These are phyloP conservation scores for Rhizophora mangle DNA, from an alignment of 345 rosid species.

Conservation along the genomic window DNA sequence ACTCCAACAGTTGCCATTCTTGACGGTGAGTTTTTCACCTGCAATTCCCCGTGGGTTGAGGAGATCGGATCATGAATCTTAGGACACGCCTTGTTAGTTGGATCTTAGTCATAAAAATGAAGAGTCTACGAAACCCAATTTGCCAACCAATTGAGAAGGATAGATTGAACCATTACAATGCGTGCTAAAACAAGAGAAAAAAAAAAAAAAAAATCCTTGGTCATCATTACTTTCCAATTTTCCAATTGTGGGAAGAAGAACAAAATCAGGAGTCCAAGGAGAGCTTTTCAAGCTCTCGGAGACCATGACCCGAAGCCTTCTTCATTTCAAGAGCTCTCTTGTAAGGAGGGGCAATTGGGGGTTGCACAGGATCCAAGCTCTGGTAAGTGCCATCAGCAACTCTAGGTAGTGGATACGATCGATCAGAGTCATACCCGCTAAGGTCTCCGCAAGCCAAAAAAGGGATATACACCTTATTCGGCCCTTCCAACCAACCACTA, in stretches of 20 bases:
- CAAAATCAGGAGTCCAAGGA: constrained; percentile 38
- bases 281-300: constrained; percentile 41
- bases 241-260: too few species aligned
- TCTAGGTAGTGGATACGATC: constrained; percentile 83
- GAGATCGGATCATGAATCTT: too few species aligned
- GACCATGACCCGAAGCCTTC: constrained; percentile 71
- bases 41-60: too few species aligned
- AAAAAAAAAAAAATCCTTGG: too few species aligned
- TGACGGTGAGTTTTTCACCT: too few species aligned
- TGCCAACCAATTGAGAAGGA: too few species aligned
- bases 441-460: constrained; percentile 91
- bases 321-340: constrained; percentile 86
- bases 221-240: too few species aligned
- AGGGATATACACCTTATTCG: constrained; percentile 86
- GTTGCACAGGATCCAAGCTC: constrained; percentile 87
- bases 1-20: too few species aligned
- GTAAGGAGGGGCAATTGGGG: constrained; percentile 92
- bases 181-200: too few species aligned
- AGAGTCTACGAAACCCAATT: too few species aligned
- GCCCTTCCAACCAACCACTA: constrained; percentile 89
- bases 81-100: too few species aligned
- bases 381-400: constrained; percentile 67
- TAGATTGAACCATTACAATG: not conserved
- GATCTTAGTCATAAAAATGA: too few species aligned
- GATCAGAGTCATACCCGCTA: constrained; percentile 85